A percentile compares a stretch with the other conserved stretches of the same genome.
These are phyloP conservation scores for Triticum turgidum DNA, from an alignment of 176 grass and related monocot genomes.

Conservation along the genomic window DNA sequence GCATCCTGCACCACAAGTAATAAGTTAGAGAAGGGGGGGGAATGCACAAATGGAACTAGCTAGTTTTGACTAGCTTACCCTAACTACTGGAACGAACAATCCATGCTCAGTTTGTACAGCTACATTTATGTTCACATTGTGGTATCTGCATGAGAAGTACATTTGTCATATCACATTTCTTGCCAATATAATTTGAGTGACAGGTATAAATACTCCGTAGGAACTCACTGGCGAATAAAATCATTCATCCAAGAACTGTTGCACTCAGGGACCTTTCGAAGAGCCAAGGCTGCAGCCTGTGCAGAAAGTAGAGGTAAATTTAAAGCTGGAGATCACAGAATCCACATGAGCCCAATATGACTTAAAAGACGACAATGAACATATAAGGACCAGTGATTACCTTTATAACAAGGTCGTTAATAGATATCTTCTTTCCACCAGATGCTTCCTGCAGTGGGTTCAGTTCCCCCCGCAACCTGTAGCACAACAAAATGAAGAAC, in stretches of 20 bases:
- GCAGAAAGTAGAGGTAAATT: constrained; percentile 6
- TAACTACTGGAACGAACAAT: constrained; percentile 90
- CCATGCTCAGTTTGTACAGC: constrained; percentile 95
- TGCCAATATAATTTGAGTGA: not conserved
- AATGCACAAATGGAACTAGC: not conserved
- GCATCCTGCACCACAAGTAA: constrained; percentile 59
- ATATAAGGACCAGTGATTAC: constrained; percentile 20
- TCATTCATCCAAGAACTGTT: constrained; percentile 96
- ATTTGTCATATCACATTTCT: constrained; percentile 13
- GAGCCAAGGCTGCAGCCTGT: constrained; percentile 94
- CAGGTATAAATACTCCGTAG: not conserved
- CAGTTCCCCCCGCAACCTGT: constrained; percentile 73
- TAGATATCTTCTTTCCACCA: constrained; percentile 91
- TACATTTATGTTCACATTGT: constrained; percentile 95
- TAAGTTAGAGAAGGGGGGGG: constrained; percentile 2
- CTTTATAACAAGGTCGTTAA: constrained; percentile 98
- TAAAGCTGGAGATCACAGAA: not conserved
- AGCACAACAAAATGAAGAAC: constrained; percentile 16
- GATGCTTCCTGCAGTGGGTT: constrained; percentile 80
- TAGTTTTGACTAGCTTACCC: constrained; percentile 43
- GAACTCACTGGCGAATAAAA: constrained; percentile 94
- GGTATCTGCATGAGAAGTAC: constrained; percentile 55
- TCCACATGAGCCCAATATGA: not conserved
- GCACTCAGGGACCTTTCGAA: constrained; percentile 88
- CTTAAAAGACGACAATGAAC: not conserved